Conservation (phyloP, 1,139 yeast genomes). For the Candida labiduridarum region DNA sequence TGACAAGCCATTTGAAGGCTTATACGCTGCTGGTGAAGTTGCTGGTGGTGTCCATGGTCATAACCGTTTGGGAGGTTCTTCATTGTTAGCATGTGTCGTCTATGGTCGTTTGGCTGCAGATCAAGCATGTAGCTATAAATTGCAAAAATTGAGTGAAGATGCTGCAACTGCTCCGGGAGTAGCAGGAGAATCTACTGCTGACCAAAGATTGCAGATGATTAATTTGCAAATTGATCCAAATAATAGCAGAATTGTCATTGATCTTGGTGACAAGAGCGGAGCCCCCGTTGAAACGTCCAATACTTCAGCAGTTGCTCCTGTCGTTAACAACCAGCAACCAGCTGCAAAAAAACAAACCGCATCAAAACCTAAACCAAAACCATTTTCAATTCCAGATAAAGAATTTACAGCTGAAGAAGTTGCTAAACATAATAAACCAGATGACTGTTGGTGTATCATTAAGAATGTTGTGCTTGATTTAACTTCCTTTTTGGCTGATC, state of each 20-base stretch:
- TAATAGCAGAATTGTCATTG: slow-evolving; percentile 33
- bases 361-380: slow-evolving; percentile 10
- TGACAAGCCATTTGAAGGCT: slow-evolving; percentile 51
- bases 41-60: slow-evolving; percentile 86
- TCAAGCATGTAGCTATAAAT: slow-evolving; percentile 35
- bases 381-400: slow-evolving; percentile 40
- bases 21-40: slow-evolving; percentile 79
- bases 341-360: slow-evolving; percentile 6
- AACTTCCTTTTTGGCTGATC: slow-evolving; percentile 73
- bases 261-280: slow-evolving; percentile 23
- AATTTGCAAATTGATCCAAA: slow-evolving; percentile 45
- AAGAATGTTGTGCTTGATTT: slow-evolving; percentile 84
- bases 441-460: slow-evolving; percentile 86
- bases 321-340: slow-evolving; percentile 8
- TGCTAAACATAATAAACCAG: slow-evolving; percentile 59
- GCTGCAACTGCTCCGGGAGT: background rate
- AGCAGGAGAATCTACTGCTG: slow-evolving; percentile 14
- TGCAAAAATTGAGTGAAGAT: slow-evolving; percentile 29
- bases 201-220: slow-evolving; percentile 42
- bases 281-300: slow-evolving; percentile 2
- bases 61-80: slow-evolving; percentile 76
- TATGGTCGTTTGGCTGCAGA: slow-evolving; percentile 71
- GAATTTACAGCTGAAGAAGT: slow-evolving; percentile 58
- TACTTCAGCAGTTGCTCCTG: slow-evolving; percentile 5
- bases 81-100: slow-evolving; percentile 78